A percentile compares a stretch with the other conserved stretches of the same genome.
Evolutionary conservation across 306 rosid genomes (phyloP).

Genomic region (Mucuna pruriens): DNA sequence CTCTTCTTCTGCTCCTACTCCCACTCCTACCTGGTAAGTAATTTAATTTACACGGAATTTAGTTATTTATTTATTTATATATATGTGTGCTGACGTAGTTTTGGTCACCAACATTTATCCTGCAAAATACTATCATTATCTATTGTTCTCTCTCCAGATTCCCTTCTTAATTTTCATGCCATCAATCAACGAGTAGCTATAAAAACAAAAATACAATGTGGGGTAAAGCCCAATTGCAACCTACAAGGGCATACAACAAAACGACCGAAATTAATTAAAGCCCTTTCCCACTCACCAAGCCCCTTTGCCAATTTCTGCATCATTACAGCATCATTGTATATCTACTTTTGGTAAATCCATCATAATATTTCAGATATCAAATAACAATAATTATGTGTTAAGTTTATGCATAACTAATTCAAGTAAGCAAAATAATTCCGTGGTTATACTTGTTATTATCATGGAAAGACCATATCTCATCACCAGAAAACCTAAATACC

Average conservation of each 20-base stretch:
- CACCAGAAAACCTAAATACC: neutral
- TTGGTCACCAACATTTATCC: conserved; percentile 15
- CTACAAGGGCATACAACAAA: neutral
- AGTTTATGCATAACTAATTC: too few relatives aligned
- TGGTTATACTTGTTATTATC: neutral
- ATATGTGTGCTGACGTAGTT: conserved; percentile 17
- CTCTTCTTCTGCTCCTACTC: too few relatives aligned
- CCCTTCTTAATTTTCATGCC: neutral
- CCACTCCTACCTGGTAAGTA: too few relatives aligned
- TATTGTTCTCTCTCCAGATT: neutral
- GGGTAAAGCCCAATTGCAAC: conserved; percentile 28
- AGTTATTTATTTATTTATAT: neutral
- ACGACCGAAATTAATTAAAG: conserved; percentile 4
- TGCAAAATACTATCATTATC: conserved; percentile 21
- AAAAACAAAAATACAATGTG: conserved; percentile 29
- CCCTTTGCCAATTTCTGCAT: neutral
- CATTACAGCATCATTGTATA: neutral
- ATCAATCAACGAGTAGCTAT: conserved; percentile 26
- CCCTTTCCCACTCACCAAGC: neutral
- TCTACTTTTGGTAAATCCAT: neutral
- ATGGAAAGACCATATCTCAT: neutral
- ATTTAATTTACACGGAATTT: neutral
- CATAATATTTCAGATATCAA: too few relatives aligned
- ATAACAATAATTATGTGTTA: neutral
- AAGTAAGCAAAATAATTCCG: too few relatives aligned